Conservation (phyloP, 805 yeast genomes). For the Zygosaccharomyces siamensis region DNA sequence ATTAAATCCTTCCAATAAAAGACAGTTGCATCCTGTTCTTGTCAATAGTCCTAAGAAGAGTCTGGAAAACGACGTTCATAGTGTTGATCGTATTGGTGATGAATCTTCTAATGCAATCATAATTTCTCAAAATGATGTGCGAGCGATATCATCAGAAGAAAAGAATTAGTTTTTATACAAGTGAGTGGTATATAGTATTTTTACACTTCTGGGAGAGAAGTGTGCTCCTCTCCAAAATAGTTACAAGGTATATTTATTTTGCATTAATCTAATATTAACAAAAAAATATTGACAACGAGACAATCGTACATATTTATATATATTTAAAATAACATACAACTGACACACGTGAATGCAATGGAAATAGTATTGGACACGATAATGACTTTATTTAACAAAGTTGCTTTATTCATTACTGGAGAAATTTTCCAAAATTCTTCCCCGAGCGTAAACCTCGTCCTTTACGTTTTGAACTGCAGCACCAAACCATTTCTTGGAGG, state of each 20-base stretch:
- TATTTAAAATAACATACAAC: constrained; percentile 1
- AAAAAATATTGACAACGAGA: constrained; percentile 1
- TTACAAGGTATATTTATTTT: not conserved
- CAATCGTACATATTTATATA: constrained; percentile 1
- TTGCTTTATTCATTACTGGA: constrained; percentile 5
- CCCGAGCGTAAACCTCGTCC: constrained; percentile 53
- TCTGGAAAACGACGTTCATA: not conserved
- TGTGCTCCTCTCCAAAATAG: not conserved
- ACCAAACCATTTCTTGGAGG: constrained; percentile 23
- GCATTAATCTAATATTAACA: not conserved
- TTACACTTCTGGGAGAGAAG: not conserved
- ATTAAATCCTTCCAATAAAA: constrained; percentile 1
- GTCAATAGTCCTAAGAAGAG: not conserved
- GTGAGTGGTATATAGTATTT: not conserved
- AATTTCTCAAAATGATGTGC: not conserved
- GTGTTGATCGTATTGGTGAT: not conserved
- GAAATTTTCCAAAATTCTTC: constrained; percentile 48
- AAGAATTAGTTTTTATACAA: not conserved
- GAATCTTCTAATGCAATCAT: not conserved
- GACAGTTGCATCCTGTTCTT: not conserved
- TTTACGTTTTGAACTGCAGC: constrained; percentile 41
- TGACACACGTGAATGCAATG: not conserved
- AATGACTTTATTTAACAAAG: not conserved
- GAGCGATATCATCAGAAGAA: constrained; percentile 6
- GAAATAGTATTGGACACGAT: not conserved